phyloP scores from a whole-genome alignment of 352 stramenopile species.

The Phytophthora litchii region DNA sequence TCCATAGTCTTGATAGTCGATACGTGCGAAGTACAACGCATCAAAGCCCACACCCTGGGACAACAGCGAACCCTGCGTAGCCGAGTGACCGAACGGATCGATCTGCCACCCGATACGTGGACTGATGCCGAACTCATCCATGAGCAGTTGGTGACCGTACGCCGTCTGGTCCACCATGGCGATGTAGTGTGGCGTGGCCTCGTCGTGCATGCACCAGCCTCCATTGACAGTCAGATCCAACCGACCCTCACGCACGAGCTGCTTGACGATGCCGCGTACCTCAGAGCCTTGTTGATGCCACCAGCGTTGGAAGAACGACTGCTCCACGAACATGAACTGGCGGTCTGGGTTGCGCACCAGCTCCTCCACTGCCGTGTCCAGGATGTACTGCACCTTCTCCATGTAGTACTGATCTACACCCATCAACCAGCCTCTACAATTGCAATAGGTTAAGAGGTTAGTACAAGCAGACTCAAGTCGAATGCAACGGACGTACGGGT shows the following conservation, averaged over 20 bases:
- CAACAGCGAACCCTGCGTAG: conserved; percentile 93
- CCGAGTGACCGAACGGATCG: conserved; percentile 95
- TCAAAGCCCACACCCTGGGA: conserved; percentile 94
- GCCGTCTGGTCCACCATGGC: conserved; percentile 99
- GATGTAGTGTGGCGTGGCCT: conserved; percentile 95
- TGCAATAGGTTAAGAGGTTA: neutral
- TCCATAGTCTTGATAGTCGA: conserved; percentile 97
- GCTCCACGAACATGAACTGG: conserved; percentile 96
- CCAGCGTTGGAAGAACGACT: conserved; percentile 97
- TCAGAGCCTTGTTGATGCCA: conserved; percentile 90
- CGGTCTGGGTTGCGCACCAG: conserved; percentile 90
- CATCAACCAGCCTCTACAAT: conserved; percentile 90
- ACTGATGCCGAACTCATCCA: conserved; percentile 92
- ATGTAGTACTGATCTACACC: conserved; percentile 98
- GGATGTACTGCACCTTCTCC: conserved; percentile 93
- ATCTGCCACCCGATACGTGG: conserved; percentile 98
- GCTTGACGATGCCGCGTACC: conserved; percentile 76
- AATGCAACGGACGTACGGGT: conserved; percentile 51
- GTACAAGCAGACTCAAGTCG: neutral
- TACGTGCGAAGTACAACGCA: conserved; percentile 97
- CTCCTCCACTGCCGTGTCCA: conserved; percentile 92
- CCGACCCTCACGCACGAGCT: conserved; percentile 91
- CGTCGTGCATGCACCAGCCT: conserved; percentile 99
- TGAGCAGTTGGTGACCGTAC: conserved; percentile 95
- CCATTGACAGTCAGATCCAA: conserved; percentile 95